A percentile compares a stretch with the other conserved stretches of the same genome.
Conservation (phyloP, 768 basidiomycete genomes). For the Pisolithus sp. region DNA sequence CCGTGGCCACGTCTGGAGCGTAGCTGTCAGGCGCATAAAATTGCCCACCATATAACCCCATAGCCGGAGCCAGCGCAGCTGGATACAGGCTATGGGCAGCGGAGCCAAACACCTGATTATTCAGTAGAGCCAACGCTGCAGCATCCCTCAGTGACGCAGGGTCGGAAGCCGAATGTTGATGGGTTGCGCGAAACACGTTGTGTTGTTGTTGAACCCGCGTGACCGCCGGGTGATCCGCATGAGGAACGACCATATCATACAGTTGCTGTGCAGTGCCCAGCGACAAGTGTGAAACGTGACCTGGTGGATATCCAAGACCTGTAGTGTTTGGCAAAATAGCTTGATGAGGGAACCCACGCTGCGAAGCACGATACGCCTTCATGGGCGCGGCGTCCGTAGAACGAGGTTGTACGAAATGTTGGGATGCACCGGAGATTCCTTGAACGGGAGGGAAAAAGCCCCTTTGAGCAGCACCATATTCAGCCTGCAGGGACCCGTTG, state of each 20-base stretch:
- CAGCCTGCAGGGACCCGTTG: conserved; percentile 30
- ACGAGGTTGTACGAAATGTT: conserved; percentile 46
- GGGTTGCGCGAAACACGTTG: conserved; percentile 62
- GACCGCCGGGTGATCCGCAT: conserved; percentile 53
- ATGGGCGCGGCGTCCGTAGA: conserved; percentile 41
- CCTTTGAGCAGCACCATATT: conserved; percentile 55
- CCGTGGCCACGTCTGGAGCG: conserved; percentile 45
- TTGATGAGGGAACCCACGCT: conserved; percentile 53
- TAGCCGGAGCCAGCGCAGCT: conserved; percentile 33
- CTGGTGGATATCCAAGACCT: conserved; percentile 45
- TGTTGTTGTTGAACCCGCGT: conserved; percentile 77
- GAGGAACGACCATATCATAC: conserved; percentile 70
- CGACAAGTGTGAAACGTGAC: conserved; percentile 61
- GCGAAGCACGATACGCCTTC: conserved; percentile 55
- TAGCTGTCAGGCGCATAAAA: conserved; percentile 63
- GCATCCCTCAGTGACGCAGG: conserved; percentile 72
- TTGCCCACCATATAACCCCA: conserved; percentile 34
- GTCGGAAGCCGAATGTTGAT: conserved; percentile 81
- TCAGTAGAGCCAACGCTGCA: conserved; percentile 57
- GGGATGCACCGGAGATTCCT: conserved; percentile 34
- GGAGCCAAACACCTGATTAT: conserved; percentile 44
- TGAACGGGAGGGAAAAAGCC: conserved; percentile 44
- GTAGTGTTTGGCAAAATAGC: conserved; percentile 49
- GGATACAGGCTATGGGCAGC: conserved; percentile 52
- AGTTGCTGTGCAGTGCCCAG: conserved; percentile 70